Percentiles rank a stretch among this genome's conserved stretches.
These are phyloP conservation scores for Teunomyces pallodes DNA, from an alignment of 805 yeast species.

Conservation along the genomic window DNA sequence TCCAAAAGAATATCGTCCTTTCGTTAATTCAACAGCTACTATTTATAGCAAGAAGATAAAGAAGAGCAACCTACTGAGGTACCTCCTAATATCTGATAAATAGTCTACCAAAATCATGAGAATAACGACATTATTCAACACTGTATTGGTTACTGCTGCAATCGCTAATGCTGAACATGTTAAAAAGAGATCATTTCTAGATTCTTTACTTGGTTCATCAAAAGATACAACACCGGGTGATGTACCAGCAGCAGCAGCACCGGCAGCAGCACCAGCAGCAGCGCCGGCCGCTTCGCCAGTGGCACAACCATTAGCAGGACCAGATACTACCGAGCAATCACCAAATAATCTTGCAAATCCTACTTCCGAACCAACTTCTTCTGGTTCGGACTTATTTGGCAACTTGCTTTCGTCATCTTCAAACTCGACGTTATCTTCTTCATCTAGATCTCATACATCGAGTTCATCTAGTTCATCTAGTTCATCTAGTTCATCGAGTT, in stretches of 20 bases:
- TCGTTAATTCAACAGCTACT: conserved; percentile 1
- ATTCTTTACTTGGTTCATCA: conserved; percentile 9
- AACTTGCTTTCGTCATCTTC: background rate
- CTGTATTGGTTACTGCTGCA: conserved; percentile 23
- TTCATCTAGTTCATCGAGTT: conserved; percentile 1
- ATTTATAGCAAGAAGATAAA: conserved; percentile 4
- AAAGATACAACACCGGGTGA: conserved; percentile 8
- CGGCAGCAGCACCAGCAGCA: conserved; percentile 5
- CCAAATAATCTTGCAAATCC: background rate
- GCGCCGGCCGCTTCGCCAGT: background rate
- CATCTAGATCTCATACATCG: background rate
- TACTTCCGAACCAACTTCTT: background rate
- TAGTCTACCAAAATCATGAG: conserved; percentile 17
- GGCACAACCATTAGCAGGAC: conserved; percentile 1
- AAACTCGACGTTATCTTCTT: background rate
- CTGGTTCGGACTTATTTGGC: background rate
- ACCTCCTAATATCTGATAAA: background rate
- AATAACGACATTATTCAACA: conserved; percentile 21
- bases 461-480: conserved; percentile 3
- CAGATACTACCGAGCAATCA: background rate
- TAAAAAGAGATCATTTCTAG: conserved; percentile 11
- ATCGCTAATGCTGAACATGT: conserved; percentile 15
- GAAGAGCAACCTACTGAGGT: conserved; percentile 3
- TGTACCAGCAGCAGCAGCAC: conserved; percentile 8
- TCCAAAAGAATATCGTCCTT: conserved; percentile 7